A percentile compares a stretch with the other conserved stretches of the same genome.
phyloP scores from a whole-genome alignment of 805 yeast species.

The Schwanniomyces sp. region DNA sequence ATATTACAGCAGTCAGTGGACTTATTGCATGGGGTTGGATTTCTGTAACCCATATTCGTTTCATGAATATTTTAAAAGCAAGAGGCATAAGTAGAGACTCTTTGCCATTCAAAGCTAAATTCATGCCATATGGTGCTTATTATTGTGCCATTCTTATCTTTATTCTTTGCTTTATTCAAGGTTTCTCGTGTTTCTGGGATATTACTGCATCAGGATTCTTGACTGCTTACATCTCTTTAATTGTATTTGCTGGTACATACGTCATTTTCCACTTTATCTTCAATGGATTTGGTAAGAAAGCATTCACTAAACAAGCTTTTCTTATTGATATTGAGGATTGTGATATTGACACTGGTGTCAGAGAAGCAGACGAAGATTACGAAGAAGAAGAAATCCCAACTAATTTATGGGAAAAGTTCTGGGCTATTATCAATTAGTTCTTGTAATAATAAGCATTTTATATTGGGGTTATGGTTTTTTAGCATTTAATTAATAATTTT shows the following conservation, averaged over 20 bases:
- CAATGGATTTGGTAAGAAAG: constrained; percentile 35
- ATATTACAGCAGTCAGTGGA: constrained; percentile 77
- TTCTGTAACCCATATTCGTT: constrained; percentile 63
- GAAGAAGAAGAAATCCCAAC: constrained; percentile 58
- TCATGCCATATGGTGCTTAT: constrained; percentile 68
- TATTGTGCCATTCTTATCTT: constrained; percentile 56
- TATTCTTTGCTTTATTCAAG: constrained; percentile 68
- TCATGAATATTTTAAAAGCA: constrained; percentile 60
- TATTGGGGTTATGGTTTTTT: neutral
- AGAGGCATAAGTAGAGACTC: constrained; percentile 67
- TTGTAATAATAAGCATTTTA: constrained; percentile 1
- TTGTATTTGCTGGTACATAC: constrained; percentile 59
- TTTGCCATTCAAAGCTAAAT: constrained; percentile 72
- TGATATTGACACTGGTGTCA: constrained; percentile 68
- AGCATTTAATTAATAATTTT: neutral
- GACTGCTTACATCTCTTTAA: constrained; percentile 69
- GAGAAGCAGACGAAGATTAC: constrained; percentile 57
- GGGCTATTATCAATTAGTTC: constrained; percentile 25
- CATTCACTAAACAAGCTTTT: constrained; percentile 37
- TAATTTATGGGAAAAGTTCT: constrained; percentile 54
- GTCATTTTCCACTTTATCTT: constrained; percentile 52
- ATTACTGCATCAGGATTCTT: constrained; percentile 59
- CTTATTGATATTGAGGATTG: constrained; percentile 55
- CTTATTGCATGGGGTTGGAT: constrained; percentile 72
- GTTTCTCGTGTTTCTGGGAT: constrained; percentile 61